These are phyloP conservation scores for Ustilago esculenta DNA, from an alignment of 1,284 basidiomycete genomes.

Conservation along the genomic window DNA sequence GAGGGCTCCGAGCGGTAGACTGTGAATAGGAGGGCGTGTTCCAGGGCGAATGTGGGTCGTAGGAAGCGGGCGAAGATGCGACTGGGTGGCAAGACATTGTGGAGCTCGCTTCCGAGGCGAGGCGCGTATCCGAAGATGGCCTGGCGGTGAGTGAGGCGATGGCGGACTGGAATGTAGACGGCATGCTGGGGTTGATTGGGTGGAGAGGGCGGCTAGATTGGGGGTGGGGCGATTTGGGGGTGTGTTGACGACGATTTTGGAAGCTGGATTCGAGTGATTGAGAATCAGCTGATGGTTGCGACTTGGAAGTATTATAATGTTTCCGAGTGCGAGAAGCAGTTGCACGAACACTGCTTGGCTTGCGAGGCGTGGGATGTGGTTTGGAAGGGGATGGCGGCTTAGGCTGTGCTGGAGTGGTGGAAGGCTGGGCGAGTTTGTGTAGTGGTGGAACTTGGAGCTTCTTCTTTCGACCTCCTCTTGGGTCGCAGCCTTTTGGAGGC, in stretches of 20 bases:
- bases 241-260: too few species aligned
- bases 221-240: too few species aligned
- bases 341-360: background rate
- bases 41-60: conserved; percentile 8
- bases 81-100: background rate
- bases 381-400: conserved; percentile 1
- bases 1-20: conserved; percentile 1
- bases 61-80: background rate
- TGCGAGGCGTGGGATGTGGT: background rate
- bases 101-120: background rate
- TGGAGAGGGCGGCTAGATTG: too few species aligned
- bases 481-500: conserved; percentile 44
- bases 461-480: conserved; percentile 41
- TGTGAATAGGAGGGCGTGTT: conserved; percentile 3
- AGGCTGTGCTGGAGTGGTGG: background rate
- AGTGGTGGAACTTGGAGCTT: conserved; percentile 8
- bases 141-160: conserved; percentile 9
- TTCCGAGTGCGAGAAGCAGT: background rate
- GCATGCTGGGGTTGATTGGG: too few species aligned
- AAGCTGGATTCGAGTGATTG: too few species aligned
- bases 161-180: conserved; percentile 2
- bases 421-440: background rate
- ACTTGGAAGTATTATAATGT: too few species aligned
- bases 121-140: conserved; percentile 10
- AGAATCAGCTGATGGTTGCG: too few species aligned